Evolutionary conservation across 805 yeast species (phyloP), one percentile per base, ranked within the genome.

Genomic region (Suhomyces prunicola): DNA sequence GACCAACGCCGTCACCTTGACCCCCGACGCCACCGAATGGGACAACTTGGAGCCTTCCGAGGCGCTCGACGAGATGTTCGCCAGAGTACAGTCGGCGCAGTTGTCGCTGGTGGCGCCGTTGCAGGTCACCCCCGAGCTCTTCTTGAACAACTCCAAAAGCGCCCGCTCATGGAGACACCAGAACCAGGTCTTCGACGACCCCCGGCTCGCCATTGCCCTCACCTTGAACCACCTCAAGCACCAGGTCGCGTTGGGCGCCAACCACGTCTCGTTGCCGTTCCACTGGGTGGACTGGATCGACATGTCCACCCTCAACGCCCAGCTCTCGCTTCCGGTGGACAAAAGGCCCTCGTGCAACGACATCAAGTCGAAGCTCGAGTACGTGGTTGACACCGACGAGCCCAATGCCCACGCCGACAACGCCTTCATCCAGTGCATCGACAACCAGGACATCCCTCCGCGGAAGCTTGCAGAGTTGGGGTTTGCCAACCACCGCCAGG

Each of bases 261-360:
- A 19, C 6, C 15, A 19, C 12, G 7, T 48, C 12, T 39, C 42
- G 2, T 22, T 66, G 48, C 67, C 73, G 1, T 64, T 64, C 44
- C 59, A 59, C 44, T 64, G 68, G 68, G 54, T 60, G 1, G 68
- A 64, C 54, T 64, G 68, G 68, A 60, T 60, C 15, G 67, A 64
- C 51, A 45, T 62, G 55, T 51, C 57, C 2, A 40, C 45, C 15
- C 46, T 56, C 26, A 50, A 58, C 41, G 23, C 47, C 2, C 54
- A 61, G 44, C 29, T 51, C 35, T 46, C 19, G 24, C 45, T 41
- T 17, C 44, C 46, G 15, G 39, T 40, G 1, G 54, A 52, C 6
- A 27, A 36, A 3, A 39, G 50, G 13, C 17, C 49, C 15, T 33
- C 54, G 1, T 63, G 66, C 44, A 54, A 40, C 13, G 27, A 58